Conservation (phyloP, 768 basidiomycete genomes). For the Panaeolus papilionaceus region DNA sequence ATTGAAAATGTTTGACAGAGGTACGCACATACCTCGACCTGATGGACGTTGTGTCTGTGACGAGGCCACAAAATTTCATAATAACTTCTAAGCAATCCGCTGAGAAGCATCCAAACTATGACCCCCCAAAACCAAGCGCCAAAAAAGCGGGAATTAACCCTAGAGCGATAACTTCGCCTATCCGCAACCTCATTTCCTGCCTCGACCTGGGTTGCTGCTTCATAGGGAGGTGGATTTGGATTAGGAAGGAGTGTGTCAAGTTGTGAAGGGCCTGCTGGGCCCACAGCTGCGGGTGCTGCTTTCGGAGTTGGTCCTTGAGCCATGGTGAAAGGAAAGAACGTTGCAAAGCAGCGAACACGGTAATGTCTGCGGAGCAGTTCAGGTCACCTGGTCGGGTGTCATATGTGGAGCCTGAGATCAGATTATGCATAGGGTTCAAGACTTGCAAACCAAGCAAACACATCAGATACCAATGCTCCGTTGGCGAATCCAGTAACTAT, state of each 20-base stretch:
- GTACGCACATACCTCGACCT: not conserved
- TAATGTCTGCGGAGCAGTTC: not conserved
- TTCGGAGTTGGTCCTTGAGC: not conserved
- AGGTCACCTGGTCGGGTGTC: constrained; percentile 3
- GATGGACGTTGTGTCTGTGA: not conserved
- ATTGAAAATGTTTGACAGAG: not conserved
- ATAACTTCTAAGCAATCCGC: not conserved
- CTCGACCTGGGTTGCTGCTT: not conserved
- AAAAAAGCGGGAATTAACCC: not conserved
- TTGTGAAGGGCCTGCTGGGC: not conserved
- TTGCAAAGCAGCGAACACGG: not conserved
- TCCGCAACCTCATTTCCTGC: not conserved
- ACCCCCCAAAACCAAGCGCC: constrained; percentile 7
- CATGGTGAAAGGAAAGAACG: constrained; percentile 2
- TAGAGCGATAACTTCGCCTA: not conserved
- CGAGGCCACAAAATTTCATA: constrained; percentile 10
- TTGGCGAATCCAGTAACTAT: too few species aligned
- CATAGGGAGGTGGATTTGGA: constrained; percentile 3
- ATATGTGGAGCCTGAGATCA: not conserved
- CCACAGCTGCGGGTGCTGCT: not conserved
- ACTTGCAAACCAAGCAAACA: too few species aligned
- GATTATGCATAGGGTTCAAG: not conserved
- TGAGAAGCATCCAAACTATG: not conserved
- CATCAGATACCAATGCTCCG: too few species aligned
- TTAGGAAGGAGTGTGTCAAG: constrained; percentile 2